A percentile compares a stretch with the other conserved stretches of the same genome.
Evolutionary conservation across 495 filamentous ascomycete genomes (phyloP).

Genomic region (Aspergillus kassunensis): DNA sequence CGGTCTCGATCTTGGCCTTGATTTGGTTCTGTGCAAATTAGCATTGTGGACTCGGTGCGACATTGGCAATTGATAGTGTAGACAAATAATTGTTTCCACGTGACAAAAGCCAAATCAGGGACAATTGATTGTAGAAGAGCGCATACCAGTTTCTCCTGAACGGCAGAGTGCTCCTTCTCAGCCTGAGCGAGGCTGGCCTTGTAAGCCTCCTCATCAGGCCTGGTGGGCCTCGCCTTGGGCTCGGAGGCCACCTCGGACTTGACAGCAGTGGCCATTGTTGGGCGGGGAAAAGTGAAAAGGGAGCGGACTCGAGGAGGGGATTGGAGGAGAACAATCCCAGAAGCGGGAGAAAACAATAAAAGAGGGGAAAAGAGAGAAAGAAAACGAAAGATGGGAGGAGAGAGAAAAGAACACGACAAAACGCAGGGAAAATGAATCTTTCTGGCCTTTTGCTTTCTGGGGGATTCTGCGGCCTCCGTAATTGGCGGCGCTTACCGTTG

Average conservation of each 20-base stretch:
- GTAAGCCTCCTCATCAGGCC: slow-evolving; percentile 51
- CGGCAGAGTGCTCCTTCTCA: slow-evolving; percentile 75
- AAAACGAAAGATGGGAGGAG: slow-evolving; percentile 3
- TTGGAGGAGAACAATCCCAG: neutral
- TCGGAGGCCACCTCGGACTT: slow-evolving; percentile 41
- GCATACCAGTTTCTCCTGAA: slow-evolving; percentile 75
- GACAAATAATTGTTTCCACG: neutral
- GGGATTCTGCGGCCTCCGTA: slow-evolving; percentile 12
- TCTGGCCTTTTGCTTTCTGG: slow-evolving; percentile 21
- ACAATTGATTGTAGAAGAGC: slow-evolving; percentile 1
- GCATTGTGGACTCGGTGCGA: neutral
- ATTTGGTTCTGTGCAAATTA: slow-evolving; percentile 61
- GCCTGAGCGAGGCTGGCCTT: slow-evolving; percentile 67
- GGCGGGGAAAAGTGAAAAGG: slow-evolving; percentile 6
- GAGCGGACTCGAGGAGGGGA: slow-evolving; percentile 4
- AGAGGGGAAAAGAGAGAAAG: slow-evolving; percentile 13
- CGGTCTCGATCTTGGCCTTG: slow-evolving; percentile 78
- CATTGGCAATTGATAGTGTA: neutral
- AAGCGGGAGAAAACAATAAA: neutral
- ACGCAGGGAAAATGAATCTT: neutral
- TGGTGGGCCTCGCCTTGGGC: slow-evolving; percentile 47
- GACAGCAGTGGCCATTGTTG: slow-evolving; percentile 35
- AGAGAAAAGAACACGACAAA: slow-evolving; percentile 9
- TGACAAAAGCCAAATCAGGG: neutral
- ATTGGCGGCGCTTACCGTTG: slow-evolving; percentile 25